These are phyloP conservation scores for Chlorella sp. DNA, from an alignment of 139 green algal species.

Conservation along the genomic window DNA sequence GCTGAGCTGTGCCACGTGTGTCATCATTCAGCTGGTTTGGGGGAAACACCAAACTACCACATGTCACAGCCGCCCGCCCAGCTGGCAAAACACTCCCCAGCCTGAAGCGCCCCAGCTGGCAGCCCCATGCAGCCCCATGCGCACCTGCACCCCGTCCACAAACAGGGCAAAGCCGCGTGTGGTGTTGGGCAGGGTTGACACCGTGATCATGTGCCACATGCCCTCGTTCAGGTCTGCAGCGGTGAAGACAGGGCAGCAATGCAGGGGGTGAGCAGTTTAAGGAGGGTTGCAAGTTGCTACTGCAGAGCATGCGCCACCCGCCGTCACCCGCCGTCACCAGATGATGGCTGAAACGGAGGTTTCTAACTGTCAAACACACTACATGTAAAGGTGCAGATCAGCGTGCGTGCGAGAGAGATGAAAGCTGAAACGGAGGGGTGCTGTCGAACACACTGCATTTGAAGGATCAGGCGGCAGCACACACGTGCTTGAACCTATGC, in stretches of 20 bases:
- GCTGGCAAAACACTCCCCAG: not conserved
- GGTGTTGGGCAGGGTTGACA: conserved; percentile 52
- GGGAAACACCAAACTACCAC: too few species aligned
- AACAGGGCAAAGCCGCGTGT: conserved; percentile 55
- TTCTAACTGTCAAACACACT: too few species aligned
- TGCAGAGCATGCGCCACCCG: too few species aligned
- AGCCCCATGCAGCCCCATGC: not conserved
- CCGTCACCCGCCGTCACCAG: too few species aligned
- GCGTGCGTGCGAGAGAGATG: too few species aligned
- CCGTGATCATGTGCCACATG: conserved; percentile 77
- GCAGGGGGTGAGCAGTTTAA: not conserved
- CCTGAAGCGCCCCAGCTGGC: too few species aligned
- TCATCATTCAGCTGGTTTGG: too few species aligned
- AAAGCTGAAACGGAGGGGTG: too few species aligned
- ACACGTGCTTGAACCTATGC: not conserved
- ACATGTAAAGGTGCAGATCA: too few species aligned
- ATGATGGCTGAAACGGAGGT: too few species aligned
- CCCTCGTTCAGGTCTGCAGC: conserved; percentile 56
- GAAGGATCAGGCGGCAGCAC: not conserved
- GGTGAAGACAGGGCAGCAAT: not conserved
- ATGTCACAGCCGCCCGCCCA: too few species aligned
- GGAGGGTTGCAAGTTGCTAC: not conserved
- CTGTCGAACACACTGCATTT: not conserved
- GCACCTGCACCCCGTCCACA: conserved; percentile 54
- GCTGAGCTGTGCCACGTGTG: too few species aligned